Base-by-base conservation (phyloP, 1,284 basidiomycete genomes). In the Agaricales sp. region DNA sequence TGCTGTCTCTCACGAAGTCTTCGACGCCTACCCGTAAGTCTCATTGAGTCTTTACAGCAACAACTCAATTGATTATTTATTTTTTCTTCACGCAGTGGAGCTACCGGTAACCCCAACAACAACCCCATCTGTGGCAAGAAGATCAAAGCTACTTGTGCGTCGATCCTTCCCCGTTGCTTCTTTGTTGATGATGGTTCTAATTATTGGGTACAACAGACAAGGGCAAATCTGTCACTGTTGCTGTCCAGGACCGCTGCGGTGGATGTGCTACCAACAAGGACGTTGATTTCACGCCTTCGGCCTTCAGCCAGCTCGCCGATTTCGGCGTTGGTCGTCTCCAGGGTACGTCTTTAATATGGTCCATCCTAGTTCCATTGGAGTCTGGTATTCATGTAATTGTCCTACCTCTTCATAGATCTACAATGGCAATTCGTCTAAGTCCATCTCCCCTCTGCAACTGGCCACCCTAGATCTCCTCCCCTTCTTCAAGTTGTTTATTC, bases 41-140 rank as follows among this genome's bases (percentile, higher is more conserved):
- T 20, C 20, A 3, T n/a, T n/a, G n/a, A n/a, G n/a, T n/a, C n/a
- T n/a, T n/a, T n/a, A n/a, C n/a, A n/a, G n/a, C n/a, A n/a, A n/a
- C n/a, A n/a, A n/a, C n/a, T n/a, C n/a, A n/a, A n/a, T n/a, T n/a
- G n/a, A n/a, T n/a, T 23, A 22, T n/a, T n/a, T n/a, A 13, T n/a
- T 12, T n/a, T 8, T 35, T 12, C 21, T 45, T 49, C 26, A 13
- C 12, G 16, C 23, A 46, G 41, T 46, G 16, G 24, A 18, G 45
- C 22, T 37, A 37, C 46, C 2, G 51, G 47, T 2, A 70, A 74
- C 60, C 66, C 67, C 4, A 69, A 74, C 59, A 52, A 59, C 51
- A 74, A 74, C 61, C 71, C 73, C 6, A 64, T 74, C 53, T 76
- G 74, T 53, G 66, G 67, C 43, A 63, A 63, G 50, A 59, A 64